Evolutionary conservation across 2,329 filamentous ascomycete species (phyloP), one percentile per base, ranked within the genome.

Genomic region (Xylariaceae sp.): DNA sequence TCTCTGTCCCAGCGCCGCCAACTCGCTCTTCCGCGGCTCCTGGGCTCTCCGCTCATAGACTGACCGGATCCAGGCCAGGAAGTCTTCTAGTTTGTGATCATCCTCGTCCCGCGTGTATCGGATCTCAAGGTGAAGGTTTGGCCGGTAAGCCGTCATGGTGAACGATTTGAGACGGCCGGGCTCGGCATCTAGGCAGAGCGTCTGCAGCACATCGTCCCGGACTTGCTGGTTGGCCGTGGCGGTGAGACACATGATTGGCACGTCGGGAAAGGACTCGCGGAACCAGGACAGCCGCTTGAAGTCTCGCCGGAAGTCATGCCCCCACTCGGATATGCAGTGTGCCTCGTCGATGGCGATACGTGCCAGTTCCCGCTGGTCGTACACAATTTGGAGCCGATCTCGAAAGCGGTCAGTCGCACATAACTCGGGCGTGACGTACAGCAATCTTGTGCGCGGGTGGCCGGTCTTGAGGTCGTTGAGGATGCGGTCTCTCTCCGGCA

Each of bases 261-360:
- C 86, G 40, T 85, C 75, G 0, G 88, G 86, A 49, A 92, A 88
- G 5, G 80, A 80, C 34, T 78, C 73, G 51, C 85, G 83, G 67
- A 97, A 92, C 80, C 87, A 96, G 2, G 78, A 82, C 5, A 97
- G 73, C 14, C 83, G 77, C 57, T 92, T 88, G 64, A 95, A 97
- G 41, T 88, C 85, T 24, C 83, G 85, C n/a, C 90, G 83, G 59
- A 97, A 97, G 61, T 97, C 90, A 60, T 97, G 89, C 2, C 90
- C 90, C 90, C 90, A 96, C 79, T 96, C 89, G 16, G 87, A 94
- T 51, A 97, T 94, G 61, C 90, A 97, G 61, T 97, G 90, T 2
- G 90, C 90, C 65, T 97, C 90, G 56, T 97, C 90, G 41, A 97
- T 81, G 33, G 85, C 90, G 47, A 97, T 78, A 11, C 90, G 79